A percentile compares a stretch with the other conserved stretches of the same genome.
Evolutionary conservation across 345 rosid species (phyloP).

Genomic region (Aquilaria malaccensis): DNA sequence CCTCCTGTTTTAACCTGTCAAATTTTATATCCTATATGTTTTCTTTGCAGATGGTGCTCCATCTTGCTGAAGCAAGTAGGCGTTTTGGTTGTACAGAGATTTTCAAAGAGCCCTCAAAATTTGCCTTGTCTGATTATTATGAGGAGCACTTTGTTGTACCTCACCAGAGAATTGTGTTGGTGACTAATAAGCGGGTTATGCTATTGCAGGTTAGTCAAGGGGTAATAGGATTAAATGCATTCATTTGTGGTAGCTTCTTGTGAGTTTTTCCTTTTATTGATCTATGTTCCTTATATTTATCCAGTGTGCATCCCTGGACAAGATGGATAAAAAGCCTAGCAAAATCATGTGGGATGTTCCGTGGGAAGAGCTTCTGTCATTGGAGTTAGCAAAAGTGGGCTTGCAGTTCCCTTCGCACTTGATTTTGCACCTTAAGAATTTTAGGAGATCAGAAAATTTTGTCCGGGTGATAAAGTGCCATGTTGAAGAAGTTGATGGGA

Average conservation of each 20-base stretch:
- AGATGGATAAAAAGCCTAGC: constrained; percentile 86
- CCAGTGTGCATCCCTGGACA: constrained; percentile 65
- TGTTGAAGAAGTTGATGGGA: constrained; percentile 49
- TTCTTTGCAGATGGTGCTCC: constrained; percentile 72
- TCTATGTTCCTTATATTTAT: constrained; percentile 17
- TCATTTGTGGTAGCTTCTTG: not conserved
- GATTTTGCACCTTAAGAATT: constrained; percentile 82
- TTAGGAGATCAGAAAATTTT: constrained; percentile 79
- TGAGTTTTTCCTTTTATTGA: not conserved
- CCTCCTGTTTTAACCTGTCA: no score
- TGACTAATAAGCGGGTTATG: constrained; percentile 76
- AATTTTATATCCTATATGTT: constrained; percentile 9
- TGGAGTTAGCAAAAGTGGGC: constrained; percentile 95
- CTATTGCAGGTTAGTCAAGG: constrained; percentile 65
- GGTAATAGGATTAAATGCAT: constrained; percentile 9
- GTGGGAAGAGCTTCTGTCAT: constrained; percentile 90
- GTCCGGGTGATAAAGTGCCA: constrained; percentile 80
- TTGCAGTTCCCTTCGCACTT: constrained; percentile 67
- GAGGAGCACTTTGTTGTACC: constrained; percentile 81
- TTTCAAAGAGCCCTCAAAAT: constrained; percentile 94
- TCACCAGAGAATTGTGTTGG: constrained; percentile 68
- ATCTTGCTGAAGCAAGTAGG: constrained; percentile 87
- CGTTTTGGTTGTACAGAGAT: constrained; percentile 86
- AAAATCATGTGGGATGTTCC: constrained; percentile 98
- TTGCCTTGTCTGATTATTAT: constrained; percentile 79